Evolutionary conservation across 768 basidiomycete species (phyloP).

Genomic region (Auriculariales sp.): DNA sequence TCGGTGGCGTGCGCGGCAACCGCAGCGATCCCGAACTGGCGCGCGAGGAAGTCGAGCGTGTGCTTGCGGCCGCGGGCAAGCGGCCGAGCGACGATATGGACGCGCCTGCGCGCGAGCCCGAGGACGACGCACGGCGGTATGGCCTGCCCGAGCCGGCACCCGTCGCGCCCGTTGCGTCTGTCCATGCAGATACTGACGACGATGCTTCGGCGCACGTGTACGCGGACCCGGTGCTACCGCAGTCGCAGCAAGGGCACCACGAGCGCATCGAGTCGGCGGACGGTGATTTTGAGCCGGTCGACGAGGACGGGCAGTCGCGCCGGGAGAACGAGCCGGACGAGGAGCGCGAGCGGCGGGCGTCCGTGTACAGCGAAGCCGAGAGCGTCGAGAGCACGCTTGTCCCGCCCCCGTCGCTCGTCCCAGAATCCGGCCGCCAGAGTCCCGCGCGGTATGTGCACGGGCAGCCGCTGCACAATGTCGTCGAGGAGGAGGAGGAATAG

Average conservation of each 20-base stretch:
- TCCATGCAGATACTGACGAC: slow-evolving; percentile 16
- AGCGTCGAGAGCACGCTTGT: not conserved
- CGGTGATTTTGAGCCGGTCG: not conserved
- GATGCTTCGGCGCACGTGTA: too few relatives aligned
- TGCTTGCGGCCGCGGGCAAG: slow-evolving; percentile 3
- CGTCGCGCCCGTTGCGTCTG: not conserved
- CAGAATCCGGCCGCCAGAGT: slow-evolving; percentile 34
- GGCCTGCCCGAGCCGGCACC: slow-evolving; percentile 17
- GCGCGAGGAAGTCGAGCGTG: slow-evolving; percentile 24
- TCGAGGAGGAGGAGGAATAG: slow-evolving; percentile 75
- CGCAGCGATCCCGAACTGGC: slow-evolving; percentile 54
- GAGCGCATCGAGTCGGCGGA: too few relatives aligned
- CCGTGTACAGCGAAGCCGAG: not conserved
- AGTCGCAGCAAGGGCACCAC: too few relatives aligned
- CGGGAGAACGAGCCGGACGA: slow-evolving; percentile 2
- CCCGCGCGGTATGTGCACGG: slow-evolving; percentile 70
- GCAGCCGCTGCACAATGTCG: slow-evolving; percentile 71
- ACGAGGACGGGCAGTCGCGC: not conserved
- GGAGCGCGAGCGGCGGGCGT: not conserved
- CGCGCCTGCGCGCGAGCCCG: slow-evolving; percentile 15
- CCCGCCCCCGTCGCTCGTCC: slow-evolving; percentile 9
- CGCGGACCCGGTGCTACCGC: too few relatives aligned
- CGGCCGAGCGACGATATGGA: slow-evolving; percentile 14
- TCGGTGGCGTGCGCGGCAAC: slow-evolving; percentile 13
- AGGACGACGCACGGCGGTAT: slow-evolving; percentile 13